A percentile compares a stretch with the other conserved stretches of the same genome.
phyloP scores from a whole-genome alignment of 2,329 filamentous ascomycete genomes.

The Uncinocarpus reesii region DNA sequence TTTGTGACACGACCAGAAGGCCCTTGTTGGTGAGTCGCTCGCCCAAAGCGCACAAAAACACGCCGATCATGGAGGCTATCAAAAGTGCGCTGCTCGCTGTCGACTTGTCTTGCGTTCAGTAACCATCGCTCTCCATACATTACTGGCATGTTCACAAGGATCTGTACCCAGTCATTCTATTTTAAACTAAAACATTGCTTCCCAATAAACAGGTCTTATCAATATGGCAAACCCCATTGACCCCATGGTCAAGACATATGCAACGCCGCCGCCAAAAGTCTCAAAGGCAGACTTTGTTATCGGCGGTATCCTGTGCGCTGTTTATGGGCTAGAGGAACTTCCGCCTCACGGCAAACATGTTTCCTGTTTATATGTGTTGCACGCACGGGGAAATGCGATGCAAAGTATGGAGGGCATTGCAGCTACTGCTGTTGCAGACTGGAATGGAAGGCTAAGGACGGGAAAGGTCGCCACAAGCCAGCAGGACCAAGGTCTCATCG shows the following conservation, averaged over 20 bases:
- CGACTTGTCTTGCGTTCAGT: not conserved
- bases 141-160: no score
- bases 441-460: conserved; percentile 43
- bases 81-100: conserved; percentile 4
- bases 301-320: conserved; percentile 64
- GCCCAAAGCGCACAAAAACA: not conserved
- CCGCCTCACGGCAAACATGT: conserved; percentile 45
- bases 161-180: no score
- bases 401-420: conserved; percentile 68
- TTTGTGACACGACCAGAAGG: not conserved
- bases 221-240: conserved; percentile 31
- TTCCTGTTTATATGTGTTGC: conserved; percentile 82
- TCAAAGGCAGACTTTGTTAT: conserved; percentile 61
- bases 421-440: conserved; percentile 55
- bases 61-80: not conserved
- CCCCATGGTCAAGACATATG: conserved; percentile 24
- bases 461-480: conserved; percentile 22
- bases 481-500: conserved; percentile 55
- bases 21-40: no score
- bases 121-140: not conserved
- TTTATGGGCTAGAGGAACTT: conserved; percentile 73
- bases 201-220: not conserved
- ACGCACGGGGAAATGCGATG: conserved; percentile 62
- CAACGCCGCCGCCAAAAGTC: conserved; percentile 29
- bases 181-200: not conserved